A percentile compares a stretch with the other conserved stretches of the same genome.
Evolutionary conservation across 1,139 yeast species (phyloP).

Genomic region (Debaryomyces sp.): DNA sequence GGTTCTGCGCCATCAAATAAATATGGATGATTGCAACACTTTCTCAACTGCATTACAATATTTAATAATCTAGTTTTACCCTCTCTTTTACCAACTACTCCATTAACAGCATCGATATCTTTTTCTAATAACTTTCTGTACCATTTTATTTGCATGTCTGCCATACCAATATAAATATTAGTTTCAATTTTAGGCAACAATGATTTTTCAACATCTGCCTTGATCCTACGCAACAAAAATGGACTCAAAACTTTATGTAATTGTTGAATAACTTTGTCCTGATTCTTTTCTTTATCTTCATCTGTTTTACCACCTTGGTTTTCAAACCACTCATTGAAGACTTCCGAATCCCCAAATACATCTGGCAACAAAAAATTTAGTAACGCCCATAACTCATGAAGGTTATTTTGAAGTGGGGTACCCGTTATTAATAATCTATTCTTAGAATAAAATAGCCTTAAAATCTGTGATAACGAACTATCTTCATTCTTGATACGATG

Average conservation of each 20-base stretch:
- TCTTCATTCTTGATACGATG: conserved; percentile 96
- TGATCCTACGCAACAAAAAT: conserved; percentile 84
- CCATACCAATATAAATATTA: conserved; percentile 90
- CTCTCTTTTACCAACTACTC: conserved; percentile 84
- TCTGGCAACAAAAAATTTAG: conserved; percentile 90
- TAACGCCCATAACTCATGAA: conserved; percentile 96
- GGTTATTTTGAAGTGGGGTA: conserved; percentile 91
- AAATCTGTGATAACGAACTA: conserved; percentile 84
- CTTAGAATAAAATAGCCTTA: conserved; percentile 81
- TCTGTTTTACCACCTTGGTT: conserved; percentile 29
- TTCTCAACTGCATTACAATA: conserved; percentile 94
- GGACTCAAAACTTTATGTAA: conserved; percentile 86
- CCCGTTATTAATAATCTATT: conserved; percentile 90
- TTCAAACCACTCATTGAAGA: conserved; percentile 88
- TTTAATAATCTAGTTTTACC: conserved; percentile 88
- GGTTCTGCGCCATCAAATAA: conserved; percentile 98
- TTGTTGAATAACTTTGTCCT: conserved; percentile 81
- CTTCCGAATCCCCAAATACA: conserved; percentile 87
- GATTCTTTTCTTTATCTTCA: conserved; percentile 50
- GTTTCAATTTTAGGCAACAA: conserved; percentile 87
- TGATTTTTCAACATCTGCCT: conserved; percentile 90
- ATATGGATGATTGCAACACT: conserved; percentile 97
- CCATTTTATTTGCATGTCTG: conserved; percentile 93
- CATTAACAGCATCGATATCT: conserved; percentile 95
- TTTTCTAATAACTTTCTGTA: conserved; percentile 85